Evolutionary conservation across 345 rosid species (phyloP).

Genomic region (Rhizophora apiculata): DNA sequence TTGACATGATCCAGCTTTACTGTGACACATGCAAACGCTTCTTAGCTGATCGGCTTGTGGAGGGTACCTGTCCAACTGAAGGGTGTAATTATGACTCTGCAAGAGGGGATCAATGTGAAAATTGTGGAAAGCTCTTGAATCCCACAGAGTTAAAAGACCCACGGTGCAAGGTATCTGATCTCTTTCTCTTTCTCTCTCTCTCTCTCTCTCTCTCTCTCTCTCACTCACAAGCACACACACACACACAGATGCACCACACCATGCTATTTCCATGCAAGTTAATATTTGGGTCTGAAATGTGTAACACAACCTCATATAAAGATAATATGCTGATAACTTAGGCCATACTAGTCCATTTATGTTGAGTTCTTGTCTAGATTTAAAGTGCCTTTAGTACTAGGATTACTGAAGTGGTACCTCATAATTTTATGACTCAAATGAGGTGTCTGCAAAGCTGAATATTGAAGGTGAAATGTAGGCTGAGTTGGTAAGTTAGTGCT

Average conservation of each 20-base stretch:
- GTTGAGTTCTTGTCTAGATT: not conserved
- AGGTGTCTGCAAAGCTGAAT: no score
- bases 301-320: not conserved
- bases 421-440: not conserved
- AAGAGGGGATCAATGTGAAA: conserved; percentile 96
- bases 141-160: conserved; percentile 89
- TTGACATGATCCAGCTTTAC: conserved; percentile 56
- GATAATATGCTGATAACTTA: not conserved
- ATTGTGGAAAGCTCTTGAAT: conserved; percentile 84
- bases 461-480: no score
- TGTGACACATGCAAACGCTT: conserved; percentile 75
- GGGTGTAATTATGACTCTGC: conserved; percentile 83
- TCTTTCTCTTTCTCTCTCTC: not conserved
- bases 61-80: conserved; percentile 76
- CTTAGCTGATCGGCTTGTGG: conserved; percentile 94
- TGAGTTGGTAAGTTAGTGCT: not conserved
- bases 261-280: not conserved
- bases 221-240: not conserved
- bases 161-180: conserved; percentile 66
- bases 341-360: not conserved
- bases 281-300: not conserved
- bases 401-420: not conserved
- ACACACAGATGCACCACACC: not conserved
- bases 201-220: not conserved
- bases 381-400: not conserved